phyloP scores from a whole-genome alignment of 306 rosid species.

The Inga laurina region DNA sequence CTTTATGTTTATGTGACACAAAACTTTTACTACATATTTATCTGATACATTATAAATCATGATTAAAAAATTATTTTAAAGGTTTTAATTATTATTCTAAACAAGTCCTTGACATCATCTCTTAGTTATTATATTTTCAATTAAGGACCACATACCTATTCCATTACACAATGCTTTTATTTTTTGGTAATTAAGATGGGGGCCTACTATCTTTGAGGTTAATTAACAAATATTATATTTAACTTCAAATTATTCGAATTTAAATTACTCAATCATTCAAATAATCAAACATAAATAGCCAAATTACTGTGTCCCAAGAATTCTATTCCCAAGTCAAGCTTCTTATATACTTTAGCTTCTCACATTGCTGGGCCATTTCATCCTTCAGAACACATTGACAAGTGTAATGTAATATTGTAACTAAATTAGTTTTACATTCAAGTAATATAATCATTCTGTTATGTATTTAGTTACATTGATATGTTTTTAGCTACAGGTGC shows the following conservation, averaged over 20 bases:
- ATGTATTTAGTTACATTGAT: no score
- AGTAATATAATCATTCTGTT: no score
- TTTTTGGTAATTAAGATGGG: background rate
- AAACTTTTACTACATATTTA: no score
- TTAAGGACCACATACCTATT: background rate
- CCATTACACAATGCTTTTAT: background rate
- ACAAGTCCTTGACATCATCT: background rate
- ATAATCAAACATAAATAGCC: background rate
- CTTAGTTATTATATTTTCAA: background rate
- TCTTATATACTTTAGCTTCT: no score
- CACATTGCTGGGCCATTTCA: background rate
- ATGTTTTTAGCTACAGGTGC: no score
- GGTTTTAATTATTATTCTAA: no score
- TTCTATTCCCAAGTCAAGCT: background rate
- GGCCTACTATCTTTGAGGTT: background rate
- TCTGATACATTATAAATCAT: no score
- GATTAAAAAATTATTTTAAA: no score
- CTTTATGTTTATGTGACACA: no score
- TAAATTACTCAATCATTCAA: background rate
- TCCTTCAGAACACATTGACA: background rate
- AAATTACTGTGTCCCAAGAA: background rate
- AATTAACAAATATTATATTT: background rate
- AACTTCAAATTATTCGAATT: background rate
- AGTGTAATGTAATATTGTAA: no score
- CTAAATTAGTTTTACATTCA: no score